Evolutionary conservation across 2,329 filamentous ascomycete species (phyloP).

Genomic region (Aureobasidium pullulans): DNA sequence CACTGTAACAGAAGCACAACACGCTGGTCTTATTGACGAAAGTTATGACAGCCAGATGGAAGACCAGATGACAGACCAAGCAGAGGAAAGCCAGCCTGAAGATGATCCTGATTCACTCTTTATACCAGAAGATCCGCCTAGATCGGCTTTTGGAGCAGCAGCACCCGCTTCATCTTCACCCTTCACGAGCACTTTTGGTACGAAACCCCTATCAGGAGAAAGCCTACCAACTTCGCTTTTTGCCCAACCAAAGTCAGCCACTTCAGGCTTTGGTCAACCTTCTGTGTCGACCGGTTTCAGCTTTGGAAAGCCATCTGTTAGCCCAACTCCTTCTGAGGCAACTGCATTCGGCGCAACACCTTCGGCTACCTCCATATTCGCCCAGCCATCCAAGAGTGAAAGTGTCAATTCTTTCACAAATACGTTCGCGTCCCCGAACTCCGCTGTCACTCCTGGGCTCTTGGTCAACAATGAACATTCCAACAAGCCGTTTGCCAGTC

Average conservation of each 20-base stretch:
- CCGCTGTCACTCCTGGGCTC: not conserved
- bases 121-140: slow-evolving; percentile 26
- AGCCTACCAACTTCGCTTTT: not conserved
- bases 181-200: not conserved
- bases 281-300: not conserved
- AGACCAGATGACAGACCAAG: slow-evolving; percentile 30
- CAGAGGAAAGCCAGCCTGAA: slow-evolving; percentile 33
- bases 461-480: not conserved
- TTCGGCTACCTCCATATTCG: slow-evolving; percentile 5
- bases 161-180: not conserved
- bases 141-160: not conserved
- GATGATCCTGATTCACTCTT: slow-evolving; percentile 34
- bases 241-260: not conserved
- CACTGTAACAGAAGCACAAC: slow-evolving; percentile 44
- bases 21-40: slow-evolving; percentile 43
- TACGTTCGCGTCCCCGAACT: not conserved
- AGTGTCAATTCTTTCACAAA: slow-evolving; percentile 4
- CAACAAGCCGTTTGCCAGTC: not conserved
- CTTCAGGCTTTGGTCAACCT: slow-evolving; percentile 11
- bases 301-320: slow-evolving; percentile 14
- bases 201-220: not conserved
- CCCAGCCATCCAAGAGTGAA: slow-evolving; percentile 15
- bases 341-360: not conserved
- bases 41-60: slow-evolving; percentile 26
- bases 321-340: not conserved